Conservation (phyloP, 1,284 basidiomycete genomes). For the Gomphus sp. region DNA sequence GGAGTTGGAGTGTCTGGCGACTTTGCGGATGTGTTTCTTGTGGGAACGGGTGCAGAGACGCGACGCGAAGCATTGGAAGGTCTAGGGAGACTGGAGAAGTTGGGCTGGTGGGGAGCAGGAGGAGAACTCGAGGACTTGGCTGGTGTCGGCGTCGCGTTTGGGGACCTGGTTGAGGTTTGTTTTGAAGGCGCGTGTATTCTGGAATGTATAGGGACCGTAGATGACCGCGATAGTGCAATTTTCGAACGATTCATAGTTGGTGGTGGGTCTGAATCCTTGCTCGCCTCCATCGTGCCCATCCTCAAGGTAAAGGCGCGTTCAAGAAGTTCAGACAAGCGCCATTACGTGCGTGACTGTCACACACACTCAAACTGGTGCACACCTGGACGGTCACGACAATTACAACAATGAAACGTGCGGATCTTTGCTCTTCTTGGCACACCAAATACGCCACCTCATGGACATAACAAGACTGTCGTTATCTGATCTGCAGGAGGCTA, state of each 20-base stretch:
- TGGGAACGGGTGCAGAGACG: conserved; percentile 3
- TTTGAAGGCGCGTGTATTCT: background rate
- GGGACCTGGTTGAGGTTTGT: conserved; percentile 8
- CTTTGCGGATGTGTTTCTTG: background rate
- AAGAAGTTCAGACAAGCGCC: background rate
- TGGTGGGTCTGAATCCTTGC: background rate
- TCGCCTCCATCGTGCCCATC: background rate
- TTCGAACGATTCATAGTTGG: background rate
- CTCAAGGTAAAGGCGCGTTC: background rate
- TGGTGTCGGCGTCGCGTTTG: conserved; percentile 19
- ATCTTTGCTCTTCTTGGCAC: no score
- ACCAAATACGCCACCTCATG: no score
- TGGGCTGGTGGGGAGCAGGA: conserved; percentile 15
- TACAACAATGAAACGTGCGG: no score
- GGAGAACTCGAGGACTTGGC: conserved; percentile 8
- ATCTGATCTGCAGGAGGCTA: no score
- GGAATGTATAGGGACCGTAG: background rate
- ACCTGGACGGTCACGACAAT: no score
- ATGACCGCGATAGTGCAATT: background rate
- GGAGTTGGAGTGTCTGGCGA: conserved; percentile 1
- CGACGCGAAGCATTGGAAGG: conserved; percentile 3
- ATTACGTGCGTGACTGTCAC: background rate
- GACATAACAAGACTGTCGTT: no score
- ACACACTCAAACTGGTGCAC: background rate
- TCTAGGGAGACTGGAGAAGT: conserved; percentile 13